Evolutionary conservation across 768 basidiomycete species (phyloP), one percentile per base, ranked within the genome.

Genomic region (Trametes gibbosa): DNA sequence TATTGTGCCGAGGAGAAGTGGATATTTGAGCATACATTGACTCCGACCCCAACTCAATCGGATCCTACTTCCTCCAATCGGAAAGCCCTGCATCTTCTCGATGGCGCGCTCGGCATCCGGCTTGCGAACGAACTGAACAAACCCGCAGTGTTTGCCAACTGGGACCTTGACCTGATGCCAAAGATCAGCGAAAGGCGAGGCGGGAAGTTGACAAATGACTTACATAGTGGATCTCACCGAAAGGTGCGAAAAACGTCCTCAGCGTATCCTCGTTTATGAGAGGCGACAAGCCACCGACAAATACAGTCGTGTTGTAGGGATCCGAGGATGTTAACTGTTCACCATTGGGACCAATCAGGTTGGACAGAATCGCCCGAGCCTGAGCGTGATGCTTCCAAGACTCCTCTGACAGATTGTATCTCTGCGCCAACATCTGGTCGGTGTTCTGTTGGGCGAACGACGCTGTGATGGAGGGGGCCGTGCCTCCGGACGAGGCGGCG

Each of bases 61-160:
- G 64, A 97, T 94, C 66, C 91, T 81, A 63, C 92, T 93, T 16
- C 95, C 95, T 34, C 92, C 93, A 63, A 97, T 87, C 4, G 93
- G 92, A 70, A 95, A 96, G 24, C 93, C 94, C 76, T 96, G 94
- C 94, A 96, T 95, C 74, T 92, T 93, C 74, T 94, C 90, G 61
- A 97, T 97, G 9, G 94, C 93, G 37, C 84, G 80, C 72, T 95
- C 93, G 12, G 95, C 95, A 73, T 97, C 95, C 10, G 84, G 84
- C 73, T 96, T 94, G 63, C 87, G 83, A 25, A 96, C 90, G 67
- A 93, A 97, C 74, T 97, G 95, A 45, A 97, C 95, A 68, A 97
- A 97, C 1, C 95, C 95, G 66, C 95, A 97, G 63, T 95, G 91
- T 69, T 96, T 96, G 50, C 92, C 93, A 43, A 92, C 88, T 12